Conservation (phyloP, 1,139 yeast species). For the Geotrichum histeridarum region DNA sequence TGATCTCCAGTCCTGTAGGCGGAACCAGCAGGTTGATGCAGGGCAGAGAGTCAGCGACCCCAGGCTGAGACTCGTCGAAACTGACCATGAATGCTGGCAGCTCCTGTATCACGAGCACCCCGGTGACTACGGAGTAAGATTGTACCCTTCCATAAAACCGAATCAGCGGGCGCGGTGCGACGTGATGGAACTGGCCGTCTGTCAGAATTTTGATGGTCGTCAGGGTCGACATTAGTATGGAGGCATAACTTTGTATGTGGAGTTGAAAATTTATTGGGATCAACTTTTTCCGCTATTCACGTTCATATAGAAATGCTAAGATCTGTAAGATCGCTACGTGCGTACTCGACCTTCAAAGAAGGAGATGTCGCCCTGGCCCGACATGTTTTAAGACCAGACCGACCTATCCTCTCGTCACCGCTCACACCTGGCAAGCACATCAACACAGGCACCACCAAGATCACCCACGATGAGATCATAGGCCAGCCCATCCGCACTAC, state of each 20-base stretch:
- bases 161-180: conserved; percentile 6
- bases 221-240: conserved; percentile 8
- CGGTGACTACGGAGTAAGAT: not conserved
- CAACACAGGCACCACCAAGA: conserved; percentile 7
- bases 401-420: conserved; percentile 16
- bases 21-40: not conserved
- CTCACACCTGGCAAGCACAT: conserved; percentile 12
- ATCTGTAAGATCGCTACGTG: not conserved
- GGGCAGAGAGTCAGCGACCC: not conserved
- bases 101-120: conserved; percentile 10
- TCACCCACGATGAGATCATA: conserved; percentile 17
- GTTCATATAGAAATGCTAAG: not conserved
- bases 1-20: not conserved
- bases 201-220: conserved; percentile 13
- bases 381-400: conserved; percentile 19
- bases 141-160: conserved; percentile 15
- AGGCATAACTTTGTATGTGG: not conserved
- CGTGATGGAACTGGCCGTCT: not conserved
- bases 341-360: conserved; percentile 13
- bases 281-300: not conserved
- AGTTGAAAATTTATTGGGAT: not conserved
- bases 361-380: conserved; percentile 21
- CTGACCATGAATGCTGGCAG: conserved; percentile 14
- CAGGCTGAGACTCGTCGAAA: not conserved
- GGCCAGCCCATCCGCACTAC: conserved; percentile 17